phyloP scores from a whole-genome alignment of 257 asterid genomes.

The Marsdenia floribunda region DNA sequence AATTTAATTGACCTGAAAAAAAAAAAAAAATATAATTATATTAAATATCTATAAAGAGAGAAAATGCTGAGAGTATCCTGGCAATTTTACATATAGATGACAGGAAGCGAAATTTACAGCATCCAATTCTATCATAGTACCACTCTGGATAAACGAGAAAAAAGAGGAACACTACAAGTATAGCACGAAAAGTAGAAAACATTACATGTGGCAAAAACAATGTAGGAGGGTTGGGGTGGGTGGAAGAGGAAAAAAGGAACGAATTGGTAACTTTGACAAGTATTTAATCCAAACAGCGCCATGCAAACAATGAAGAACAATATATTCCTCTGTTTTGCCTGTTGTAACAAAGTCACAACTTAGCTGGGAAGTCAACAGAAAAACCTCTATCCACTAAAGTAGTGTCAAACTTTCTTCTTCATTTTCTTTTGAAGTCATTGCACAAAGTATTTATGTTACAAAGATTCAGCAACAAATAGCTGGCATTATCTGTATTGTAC shows the following conservation, averaged over 20 bases:
- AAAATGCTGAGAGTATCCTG: not conserved
- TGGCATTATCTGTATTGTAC: not conserved
- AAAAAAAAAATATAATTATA: too few species aligned
- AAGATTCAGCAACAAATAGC: not conserved
- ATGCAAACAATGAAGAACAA: not conserved
- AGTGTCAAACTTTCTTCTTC: not conserved
- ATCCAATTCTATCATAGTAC: not conserved
- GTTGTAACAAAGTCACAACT: not conserved
- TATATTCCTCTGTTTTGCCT: not conserved
- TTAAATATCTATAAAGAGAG: too few species aligned
- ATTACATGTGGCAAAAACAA: not conserved
- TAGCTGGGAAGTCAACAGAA: not conserved
- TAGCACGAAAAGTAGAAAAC: not conserved
- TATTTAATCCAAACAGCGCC: not conserved
- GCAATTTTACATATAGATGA: not conserved
- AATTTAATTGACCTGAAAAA: too few species aligned
- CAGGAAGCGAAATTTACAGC: not conserved
- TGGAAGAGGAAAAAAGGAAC: not conserved
- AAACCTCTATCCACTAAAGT: not conserved
- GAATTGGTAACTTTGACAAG: not conserved
- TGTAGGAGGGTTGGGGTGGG: too few species aligned
- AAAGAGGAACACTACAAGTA: not conserved
- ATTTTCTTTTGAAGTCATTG: too few species aligned
- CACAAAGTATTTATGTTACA: not conserved
- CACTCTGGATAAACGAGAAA: not conserved